Evolutionary conservation across 495 filamentous ascomycete genomes (phyloP), one percentile per base, ranked within the genome.

Genomic region (Aspergillus ellipticus): DNA sequence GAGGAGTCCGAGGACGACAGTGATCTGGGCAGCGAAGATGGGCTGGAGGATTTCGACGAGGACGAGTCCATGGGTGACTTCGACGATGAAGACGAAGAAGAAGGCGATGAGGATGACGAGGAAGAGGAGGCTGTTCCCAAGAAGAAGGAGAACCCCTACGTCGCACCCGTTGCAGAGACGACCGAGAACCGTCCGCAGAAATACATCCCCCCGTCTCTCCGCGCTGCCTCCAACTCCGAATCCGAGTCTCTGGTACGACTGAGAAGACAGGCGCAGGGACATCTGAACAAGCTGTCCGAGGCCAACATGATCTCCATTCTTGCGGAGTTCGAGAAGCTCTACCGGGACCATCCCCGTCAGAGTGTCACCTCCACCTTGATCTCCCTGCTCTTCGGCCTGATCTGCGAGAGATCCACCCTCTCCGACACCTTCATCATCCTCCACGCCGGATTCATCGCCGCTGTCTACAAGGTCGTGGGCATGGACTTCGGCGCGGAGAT

Each of bases 231-330:
- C 0, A 74, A 80, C 10, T 83, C 83, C 1, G 85, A 89, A 48
- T 75, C 79, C 1, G 90, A 96, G 65, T 76, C 81, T 29, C 77
- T 89, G 7, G 76, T 79, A 6, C 84, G 87, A 19, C 71, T 98
- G 41, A 84, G 83, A 48, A 83, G 91, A 49, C 88, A 93, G 65
- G 81, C 87, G 15, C 90, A 96, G 59, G 94, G 94, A 67, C 78
- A 94, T 9, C 77, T 97, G 56, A 98, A 98, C 74, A 87, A 92
- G 63, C 73, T 98, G 41, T 96, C 95, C 1, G 92, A 97, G 66
- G 84, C 90, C 3, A 97, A 90, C 61, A 66, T 97, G 57, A 67
- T 94, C 6, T 82, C 87, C 13, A 93, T 97, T 48, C 72, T 96
- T 6, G 74, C 77, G 3, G 90, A 95, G 28, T 77, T 96, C 17